Evolutionary conservation across 1,139 yeast genomes (phyloP).

Genomic region (Hemisphaericaspora lyxosophila): DNA sequence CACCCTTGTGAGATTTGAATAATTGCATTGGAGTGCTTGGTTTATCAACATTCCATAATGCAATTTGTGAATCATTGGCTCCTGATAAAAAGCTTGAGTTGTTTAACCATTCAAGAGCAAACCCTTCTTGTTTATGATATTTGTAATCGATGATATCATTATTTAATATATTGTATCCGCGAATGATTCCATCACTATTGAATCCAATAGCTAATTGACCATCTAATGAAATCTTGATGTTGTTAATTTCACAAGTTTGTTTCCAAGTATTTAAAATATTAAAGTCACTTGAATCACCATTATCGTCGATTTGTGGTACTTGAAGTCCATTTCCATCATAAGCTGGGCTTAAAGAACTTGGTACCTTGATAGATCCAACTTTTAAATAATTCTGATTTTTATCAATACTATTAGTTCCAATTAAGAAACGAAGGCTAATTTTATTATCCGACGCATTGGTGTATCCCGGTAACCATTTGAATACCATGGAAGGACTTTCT

Average conservation of each 20-base stretch:
- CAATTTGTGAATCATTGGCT: constrained; percentile 64
- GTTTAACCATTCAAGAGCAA: constrained; percentile 64
- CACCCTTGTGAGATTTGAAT: constrained; percentile 48
- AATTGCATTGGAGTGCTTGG: constrained; percentile 44
- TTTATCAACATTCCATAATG: constrained; percentile 62
- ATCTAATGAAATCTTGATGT: constrained; percentile 36
- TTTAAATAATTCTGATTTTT: constrained; percentile 44
- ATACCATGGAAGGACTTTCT: constrained; percentile 58
- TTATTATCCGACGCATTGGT: constrained; percentile 21
- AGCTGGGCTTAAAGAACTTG: constrained; percentile 46
- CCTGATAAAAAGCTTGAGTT: constrained; percentile 58
- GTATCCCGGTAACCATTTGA: constrained; percentile 49
- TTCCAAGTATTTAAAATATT: constrained; percentile 45
- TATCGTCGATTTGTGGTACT: constrained; percentile 23
- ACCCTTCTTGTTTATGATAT: constrained; percentile 67
- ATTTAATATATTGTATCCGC: constrained; percentile 36
- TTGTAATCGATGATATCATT: constrained; percentile 40
- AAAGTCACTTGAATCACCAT: constrained; percentile 28
- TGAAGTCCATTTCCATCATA: constrained; percentile 15
- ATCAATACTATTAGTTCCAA: constrained; percentile 50
- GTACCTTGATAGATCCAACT: constrained; percentile 48
- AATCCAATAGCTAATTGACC: constrained; percentile 47
- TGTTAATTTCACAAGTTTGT: constrained; percentile 57
- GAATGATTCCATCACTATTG: constrained; percentile 50
- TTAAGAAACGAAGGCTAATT: constrained; percentile 42